Conservation (phyloP, 345 rosid species). For the Citrus australasica region DNA sequence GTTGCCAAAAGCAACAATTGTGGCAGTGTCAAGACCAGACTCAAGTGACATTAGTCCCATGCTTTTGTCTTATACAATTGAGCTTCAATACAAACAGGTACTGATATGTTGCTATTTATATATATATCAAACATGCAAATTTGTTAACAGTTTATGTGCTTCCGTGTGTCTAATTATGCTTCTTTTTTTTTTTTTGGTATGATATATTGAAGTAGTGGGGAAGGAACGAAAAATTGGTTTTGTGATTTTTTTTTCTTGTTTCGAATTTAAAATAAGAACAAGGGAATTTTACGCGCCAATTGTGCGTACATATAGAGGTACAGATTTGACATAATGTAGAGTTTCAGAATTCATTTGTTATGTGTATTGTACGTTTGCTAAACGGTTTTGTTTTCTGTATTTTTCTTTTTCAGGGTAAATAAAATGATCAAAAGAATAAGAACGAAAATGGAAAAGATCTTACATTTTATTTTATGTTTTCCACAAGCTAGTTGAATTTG, state of each 20-base stretch:
- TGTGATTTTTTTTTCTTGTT: background rate
- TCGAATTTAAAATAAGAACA: background rate
- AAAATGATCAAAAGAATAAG: background rate
- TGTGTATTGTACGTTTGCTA: background rate
- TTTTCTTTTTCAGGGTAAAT: background rate
- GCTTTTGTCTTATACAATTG: constrained; percentile 78
- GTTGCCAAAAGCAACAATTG: constrained; percentile 59
- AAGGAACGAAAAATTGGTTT: background rate
- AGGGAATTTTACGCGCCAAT: background rate
- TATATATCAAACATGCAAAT: background rate
- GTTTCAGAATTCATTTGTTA: background rate
- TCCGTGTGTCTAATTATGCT: background rate
- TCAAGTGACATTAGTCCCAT: constrained; percentile 83
- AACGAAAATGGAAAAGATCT: background rate
- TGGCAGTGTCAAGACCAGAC: constrained; percentile 74
- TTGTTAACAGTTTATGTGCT: background rate
- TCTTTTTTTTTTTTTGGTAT: background rate
- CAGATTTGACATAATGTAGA: background rate
- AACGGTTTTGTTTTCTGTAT: too few species aligned
- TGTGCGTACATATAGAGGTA: background rate
- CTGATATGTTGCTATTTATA: background rate
- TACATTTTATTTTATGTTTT: background rate
- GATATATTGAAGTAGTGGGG: background rate
- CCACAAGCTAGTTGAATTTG: background rate
- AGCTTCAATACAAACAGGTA: constrained; percentile 78